Conservation (phyloP, 768 basidiomycete genomes). For the Mycena sanguinolenta region DNA sequence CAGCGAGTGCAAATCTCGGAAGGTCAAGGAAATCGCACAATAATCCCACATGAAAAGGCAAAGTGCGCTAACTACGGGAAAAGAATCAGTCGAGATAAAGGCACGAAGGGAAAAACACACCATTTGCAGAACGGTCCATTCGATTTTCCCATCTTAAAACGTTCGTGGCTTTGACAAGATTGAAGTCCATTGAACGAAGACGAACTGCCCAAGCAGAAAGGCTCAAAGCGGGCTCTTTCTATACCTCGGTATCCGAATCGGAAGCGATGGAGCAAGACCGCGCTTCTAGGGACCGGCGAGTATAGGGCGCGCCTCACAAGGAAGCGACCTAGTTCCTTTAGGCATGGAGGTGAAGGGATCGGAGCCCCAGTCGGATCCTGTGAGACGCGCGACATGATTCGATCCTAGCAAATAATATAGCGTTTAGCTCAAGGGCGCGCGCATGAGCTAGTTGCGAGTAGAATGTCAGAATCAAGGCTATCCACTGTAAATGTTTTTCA, state of each 20-base stretch:
- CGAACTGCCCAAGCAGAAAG: background rate
- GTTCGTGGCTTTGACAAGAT: conserved; percentile 2
- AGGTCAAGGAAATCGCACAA: conserved; percentile 13
- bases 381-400: no score
- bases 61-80: conserved; percentile 31
- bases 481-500: no score
- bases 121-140: conserved; percentile 32
- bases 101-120: background rate
- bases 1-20: background rate
- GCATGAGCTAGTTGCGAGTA: no score
- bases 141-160: conserved; percentile 31
- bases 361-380: no score
- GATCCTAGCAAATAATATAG: no score
- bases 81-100: background rate
- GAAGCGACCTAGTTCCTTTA: background rate
- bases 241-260: conserved; percentile 19
- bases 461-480: no score
- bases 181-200: conserved; percentile 4
- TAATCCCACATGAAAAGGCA: conserved; percentile 35
- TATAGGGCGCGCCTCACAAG: background rate
- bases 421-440: no score
- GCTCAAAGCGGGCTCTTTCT: conserved; percentile 6
- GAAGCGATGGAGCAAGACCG: conserved; percentile 12
- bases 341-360: no score
- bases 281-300: conserved; percentile 9